Conservation (phyloP, 345 rosid species). For the Ricinus communis region DNA sequence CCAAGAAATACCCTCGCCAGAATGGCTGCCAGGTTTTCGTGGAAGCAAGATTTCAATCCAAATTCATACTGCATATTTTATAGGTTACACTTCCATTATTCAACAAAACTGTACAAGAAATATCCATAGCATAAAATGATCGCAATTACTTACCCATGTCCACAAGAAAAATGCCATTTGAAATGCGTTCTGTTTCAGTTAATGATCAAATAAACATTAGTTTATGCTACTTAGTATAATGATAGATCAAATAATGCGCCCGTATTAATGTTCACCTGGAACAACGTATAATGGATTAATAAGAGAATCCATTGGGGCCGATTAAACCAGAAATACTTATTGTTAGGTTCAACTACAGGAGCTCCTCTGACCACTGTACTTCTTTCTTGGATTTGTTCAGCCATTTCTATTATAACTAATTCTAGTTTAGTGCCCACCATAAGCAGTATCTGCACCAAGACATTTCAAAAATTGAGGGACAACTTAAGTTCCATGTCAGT, state of each 20-base stretch:
- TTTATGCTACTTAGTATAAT: neutral
- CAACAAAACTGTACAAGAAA: too few relatives aligned
- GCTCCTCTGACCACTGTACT: constrained; percentile 46
- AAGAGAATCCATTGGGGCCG: constrained; percentile 51
- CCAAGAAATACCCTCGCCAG: constrained; percentile 38
- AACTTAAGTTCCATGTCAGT: too few relatives aligned
- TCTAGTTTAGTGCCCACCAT: constrained; percentile 58
- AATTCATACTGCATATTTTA: constrained; percentile 33
- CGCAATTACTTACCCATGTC: constrained; percentile 35
- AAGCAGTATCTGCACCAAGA: constrained; percentile 42
- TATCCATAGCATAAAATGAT: too few relatives aligned
- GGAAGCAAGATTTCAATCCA: constrained; percentile 41
- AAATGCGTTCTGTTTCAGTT: constrained; percentile 45
- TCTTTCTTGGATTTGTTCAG: constrained; percentile 43
- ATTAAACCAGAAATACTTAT: constrained; percentile 62
- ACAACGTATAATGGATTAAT: constrained; percentile 46
- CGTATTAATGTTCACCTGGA: constrained; percentile 33
- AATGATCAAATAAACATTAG: neutral
- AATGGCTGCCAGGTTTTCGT: constrained; percentile 31
- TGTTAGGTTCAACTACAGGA: constrained; percentile 54
- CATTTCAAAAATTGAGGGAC: neutral
- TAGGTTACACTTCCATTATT: neutral
- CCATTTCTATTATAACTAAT: constrained; percentile 57
- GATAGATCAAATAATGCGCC: too few relatives aligned
- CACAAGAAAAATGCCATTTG: constrained; percentile 56